Evolutionary conservation across 2,329 filamentous ascomycete species (phyloP).

Genomic region (Fusarium tanahbumbuense): DNA sequence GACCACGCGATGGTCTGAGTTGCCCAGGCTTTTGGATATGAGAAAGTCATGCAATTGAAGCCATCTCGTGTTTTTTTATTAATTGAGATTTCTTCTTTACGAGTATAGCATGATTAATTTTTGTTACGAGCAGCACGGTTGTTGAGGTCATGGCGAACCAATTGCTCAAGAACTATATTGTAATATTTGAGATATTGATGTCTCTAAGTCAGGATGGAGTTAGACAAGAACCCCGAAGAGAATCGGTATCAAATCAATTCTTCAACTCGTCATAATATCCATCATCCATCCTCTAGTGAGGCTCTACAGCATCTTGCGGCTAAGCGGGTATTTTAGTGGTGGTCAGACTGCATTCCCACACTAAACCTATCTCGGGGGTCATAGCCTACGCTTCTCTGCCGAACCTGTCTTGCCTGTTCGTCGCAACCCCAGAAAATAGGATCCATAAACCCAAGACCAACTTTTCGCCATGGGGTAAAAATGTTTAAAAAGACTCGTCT

Average conservation of each 20-base stretch:
- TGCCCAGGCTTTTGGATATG: neutral
- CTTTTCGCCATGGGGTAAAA: conserved; percentile 8
- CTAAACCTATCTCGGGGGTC: conserved; percentile 10
- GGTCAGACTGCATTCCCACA: neutral
- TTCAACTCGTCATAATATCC: neutral
- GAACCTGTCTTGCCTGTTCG: neutral
- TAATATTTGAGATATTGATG: too few species aligned
- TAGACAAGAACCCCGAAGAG: too few species aligned
- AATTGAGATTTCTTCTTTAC: too few species aligned
- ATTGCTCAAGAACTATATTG: too few species aligned
- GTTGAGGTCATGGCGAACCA: too few species aligned
- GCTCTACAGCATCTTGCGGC: conserved; percentile 2
- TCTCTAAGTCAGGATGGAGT: too few species aligned
- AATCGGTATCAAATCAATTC: neutral
- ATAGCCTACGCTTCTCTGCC: conserved; percentile 9
- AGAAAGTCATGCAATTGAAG: conserved; percentile 9
- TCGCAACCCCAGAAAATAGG: conserved; percentile 24
- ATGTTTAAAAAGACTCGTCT: conserved; percentile 25
- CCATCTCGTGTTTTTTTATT: neutral
- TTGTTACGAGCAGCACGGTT: too few species aligned
- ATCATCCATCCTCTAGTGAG: neutral
- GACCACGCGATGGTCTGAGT: neutral
- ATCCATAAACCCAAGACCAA: neutral
- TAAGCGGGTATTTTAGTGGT: conserved; percentile 1
- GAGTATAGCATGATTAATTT: neutral